Evolutionary conservation across 1,139 yeast species (phyloP), one percentile per base, ranked within the genome.

Genomic region (Hemisphaericaspora xylofermentans): DNA sequence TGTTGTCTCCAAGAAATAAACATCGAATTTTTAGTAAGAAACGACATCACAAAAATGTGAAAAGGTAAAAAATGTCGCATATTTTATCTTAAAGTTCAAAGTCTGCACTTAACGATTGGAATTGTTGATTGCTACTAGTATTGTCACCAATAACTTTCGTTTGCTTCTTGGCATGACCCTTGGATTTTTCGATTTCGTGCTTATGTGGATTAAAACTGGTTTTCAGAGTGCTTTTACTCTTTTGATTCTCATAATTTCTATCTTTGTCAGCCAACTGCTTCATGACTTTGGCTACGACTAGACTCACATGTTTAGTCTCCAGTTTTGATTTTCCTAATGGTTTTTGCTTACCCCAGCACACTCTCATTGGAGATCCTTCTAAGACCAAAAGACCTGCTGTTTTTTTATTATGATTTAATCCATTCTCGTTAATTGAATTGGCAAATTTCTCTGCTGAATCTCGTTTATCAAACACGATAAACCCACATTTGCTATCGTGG

Each of bases 401-500:
- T 13, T 48, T 36, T 12, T 45, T 52, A 36, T 59, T 60, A 15
- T 38, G 34, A 48, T 67, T 68, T 38, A 60, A 47, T 1, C 66
- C 69, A 39, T 64, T 61, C 1, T 37, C 41, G 2, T 39, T 36
- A 4, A 80, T 55, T 1, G 64, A 42, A 0, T 50, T 46, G 0
- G 87, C 84, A 33, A 82, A 78, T 1, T 51, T 50, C 41, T 80
- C 84, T 0, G 94, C 93, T 1, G 69, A 64, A 4, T 58, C 51
- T 29, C 85, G 61, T 1, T 67, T 63, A 3, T 62, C 53, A 53
- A 78, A 87, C 9, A 74, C 69, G 2, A 87, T 64, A 54, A 71
- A 86, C 1, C 88, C 96, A 54, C 86, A 78, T 41, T 76, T 69
- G 2, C 91, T 84, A 18, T 68, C 66, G 48, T 82, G 88, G 21